Evolutionary conservation across 805 yeast genomes (phyloP), one percentile per base, ranked within the genome.

Genomic region (Schwanniomyces pseudopolymorphus): DNA sequence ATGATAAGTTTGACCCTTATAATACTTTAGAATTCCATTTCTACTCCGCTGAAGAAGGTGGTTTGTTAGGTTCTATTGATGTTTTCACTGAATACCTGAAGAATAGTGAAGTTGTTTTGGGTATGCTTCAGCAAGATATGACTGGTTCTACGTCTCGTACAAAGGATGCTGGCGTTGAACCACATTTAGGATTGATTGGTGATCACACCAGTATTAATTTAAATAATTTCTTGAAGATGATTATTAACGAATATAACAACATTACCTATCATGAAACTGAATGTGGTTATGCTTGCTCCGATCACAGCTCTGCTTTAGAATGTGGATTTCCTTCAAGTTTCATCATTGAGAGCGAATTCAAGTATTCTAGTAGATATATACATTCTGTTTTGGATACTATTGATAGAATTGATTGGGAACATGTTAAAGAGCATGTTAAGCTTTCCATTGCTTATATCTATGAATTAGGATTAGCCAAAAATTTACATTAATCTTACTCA

Each of bases 71-170:
- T 1, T 89, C 96, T 4, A 76, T 81, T 52, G 96, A 87, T 50
- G 79, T 92, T 9, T 88, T 87, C 63, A 65, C 78, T 8, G 63
- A 68, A 21, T 87, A 87, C 59, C 51, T 56, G n/a, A 60, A 68
- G 9, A 55, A 61, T 14, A 57, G 70, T n/a, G 69, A 71, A 25
- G 69, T 75, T 6, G 89, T 92, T 19, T 78, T 83, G 25, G 90
- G 91, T 4, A 85, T 90, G 94, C 71, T 92, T 33, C 97, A 92
- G 66, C 96, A 89, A 63, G 99, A 92, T 63, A 91, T 91, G 96
- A 87, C 96, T 2, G 97, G 96, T 0, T 89, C 74, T 59, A 78
- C 84, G 2, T 71, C 74, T 27, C 78, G 75, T 36, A 69, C 83
- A 35, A 59, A 67, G 33, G 80, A 75, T 51, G 67, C 52, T 24